A percentile compares a stretch with the other conserved stretches of the same genome.
Evolutionary conservation across 2,329 filamentous ascomycete genomes (phyloP).

Genomic region (Colletotrichum karsti): DNA sequence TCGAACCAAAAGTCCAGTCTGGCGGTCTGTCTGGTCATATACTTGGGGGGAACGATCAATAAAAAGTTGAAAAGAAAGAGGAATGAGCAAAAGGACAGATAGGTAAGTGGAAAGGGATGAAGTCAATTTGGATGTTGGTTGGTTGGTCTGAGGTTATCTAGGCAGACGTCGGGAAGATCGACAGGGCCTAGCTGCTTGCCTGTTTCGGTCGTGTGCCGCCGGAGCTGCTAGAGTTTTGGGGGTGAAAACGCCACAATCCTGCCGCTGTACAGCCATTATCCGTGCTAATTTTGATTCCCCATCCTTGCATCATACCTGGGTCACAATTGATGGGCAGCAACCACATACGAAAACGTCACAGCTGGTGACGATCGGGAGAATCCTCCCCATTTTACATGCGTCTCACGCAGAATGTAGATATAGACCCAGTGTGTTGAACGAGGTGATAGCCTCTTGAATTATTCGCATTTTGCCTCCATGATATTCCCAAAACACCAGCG

Average conservation of each 20-base stretch:
- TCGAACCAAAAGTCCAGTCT: too few species aligned
- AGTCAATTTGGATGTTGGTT: neutral
- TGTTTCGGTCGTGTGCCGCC: neutral
- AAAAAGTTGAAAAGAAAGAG: neutral
- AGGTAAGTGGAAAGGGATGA: neutral
- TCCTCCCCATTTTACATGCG: too few species aligned
- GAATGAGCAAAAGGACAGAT: neutral
- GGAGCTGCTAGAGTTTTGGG: neutral
- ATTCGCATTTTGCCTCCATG: constrained; percentile 19
- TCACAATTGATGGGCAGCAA: neutral
- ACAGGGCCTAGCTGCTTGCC: neutral
- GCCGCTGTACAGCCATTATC: neutral
- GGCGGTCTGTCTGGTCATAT: neutral
- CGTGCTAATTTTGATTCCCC: neutral
- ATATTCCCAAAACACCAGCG: constrained; percentile 27
- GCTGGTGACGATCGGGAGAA: too few species aligned
- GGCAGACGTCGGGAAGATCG: constrained; percentile 18
- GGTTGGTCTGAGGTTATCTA: neutral
- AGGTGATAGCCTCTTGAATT: constrained; percentile 2
- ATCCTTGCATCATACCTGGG: neutral
- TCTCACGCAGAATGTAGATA: too few species aligned
- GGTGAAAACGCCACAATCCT: neutral
- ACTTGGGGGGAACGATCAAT: neutral
- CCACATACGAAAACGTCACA: too few species aligned
- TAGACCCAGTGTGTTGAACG: neutral